A percentile compares a stretch with the other conserved stretches of the same genome.
Conservation (phyloP, 2,329 filamentous ascomycete genomes). For the Gnomoniopsis smithogilvyi region DNA sequence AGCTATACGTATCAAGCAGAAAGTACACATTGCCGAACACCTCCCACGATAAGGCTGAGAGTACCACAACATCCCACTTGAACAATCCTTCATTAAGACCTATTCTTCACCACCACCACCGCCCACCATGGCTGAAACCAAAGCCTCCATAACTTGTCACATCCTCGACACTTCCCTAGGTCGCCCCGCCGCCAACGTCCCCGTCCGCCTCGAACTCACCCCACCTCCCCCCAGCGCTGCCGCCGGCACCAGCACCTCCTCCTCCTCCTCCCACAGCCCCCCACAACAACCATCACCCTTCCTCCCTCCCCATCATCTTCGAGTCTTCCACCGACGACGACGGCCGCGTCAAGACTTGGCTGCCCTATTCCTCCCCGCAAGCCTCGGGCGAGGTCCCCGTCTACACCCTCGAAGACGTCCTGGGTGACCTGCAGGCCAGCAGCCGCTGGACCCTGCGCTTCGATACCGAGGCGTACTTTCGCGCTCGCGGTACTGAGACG, state of each 20-base stretch:
- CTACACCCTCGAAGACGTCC: constrained; percentile 56
- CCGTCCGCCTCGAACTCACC: constrained; percentile 60
- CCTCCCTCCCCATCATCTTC: constrained; percentile 48
- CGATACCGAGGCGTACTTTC: constrained; percentile 71
- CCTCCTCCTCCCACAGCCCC: constrained; percentile 25
- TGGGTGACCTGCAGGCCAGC: constrained; percentile 39
- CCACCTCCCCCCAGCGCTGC: constrained; percentile 20
- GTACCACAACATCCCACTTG: background rate
- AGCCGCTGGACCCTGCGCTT: constrained; percentile 69
- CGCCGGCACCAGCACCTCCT: constrained; percentile 28
- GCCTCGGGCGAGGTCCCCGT: constrained; percentile 54
- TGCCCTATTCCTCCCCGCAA: constrained; percentile 49
- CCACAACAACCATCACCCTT: too few species aligned
- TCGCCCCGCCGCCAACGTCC: constrained; percentile 62
- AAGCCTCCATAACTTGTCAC: constrained; percentile 78
- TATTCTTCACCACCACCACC: too few species aligned
- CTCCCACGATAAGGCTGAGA: background rate
- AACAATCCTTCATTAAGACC: constrained; percentile 1
- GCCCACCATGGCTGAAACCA: constrained; percentile 27
- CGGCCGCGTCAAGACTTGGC: constrained; percentile 71
- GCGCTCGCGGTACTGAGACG: constrained; percentile 47
- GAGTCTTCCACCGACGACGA: constrained; percentile 70
- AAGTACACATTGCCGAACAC: too few species aligned
- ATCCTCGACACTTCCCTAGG: constrained; percentile 79
- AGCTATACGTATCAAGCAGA: too few species aligned